Percentiles rank a stretch among this genome's conserved stretches.
Evolutionary conservation across 805 yeast species (phyloP).

Genomic region (Tetrapisispora phaffii): DNA sequence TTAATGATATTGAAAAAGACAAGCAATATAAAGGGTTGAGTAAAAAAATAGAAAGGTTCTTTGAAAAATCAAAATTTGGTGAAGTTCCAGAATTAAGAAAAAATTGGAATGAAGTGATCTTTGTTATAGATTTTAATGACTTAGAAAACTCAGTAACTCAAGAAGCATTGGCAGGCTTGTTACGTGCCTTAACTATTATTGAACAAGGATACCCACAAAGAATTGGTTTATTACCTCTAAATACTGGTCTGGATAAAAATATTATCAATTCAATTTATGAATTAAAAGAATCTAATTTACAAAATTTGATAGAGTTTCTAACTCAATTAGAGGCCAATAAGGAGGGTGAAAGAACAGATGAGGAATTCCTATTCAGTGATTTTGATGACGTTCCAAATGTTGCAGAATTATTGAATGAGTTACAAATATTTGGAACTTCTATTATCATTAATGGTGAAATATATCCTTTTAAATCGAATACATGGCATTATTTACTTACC

Average conservation of each 20-base stretch:
- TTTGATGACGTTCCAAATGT: slow-evolving; percentile 14
- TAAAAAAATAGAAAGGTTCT: slow-evolving; percentile 38
- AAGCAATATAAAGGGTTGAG: slow-evolving; percentile 39
- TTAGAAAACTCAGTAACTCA: slow-evolving; percentile 27
- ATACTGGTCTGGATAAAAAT: slow-evolving; percentile 13
- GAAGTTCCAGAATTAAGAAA: slow-evolving; percentile 61
- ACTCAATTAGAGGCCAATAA: slow-evolving; percentile 9
- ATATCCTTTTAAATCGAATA: slow-evolving; percentile 36
- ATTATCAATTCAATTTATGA: slow-evolving; percentile 20
- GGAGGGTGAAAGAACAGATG: slow-evolving; percentile 3
- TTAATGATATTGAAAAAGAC: slow-evolving; percentile 71
- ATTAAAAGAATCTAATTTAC: slow-evolving; percentile 12
- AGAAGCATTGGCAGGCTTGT: slow-evolving; percentile 40
- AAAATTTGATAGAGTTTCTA: slow-evolving; percentile 13
- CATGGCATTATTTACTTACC: slow-evolving; percentile 47
- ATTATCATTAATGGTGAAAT: slow-evolving; percentile 70
- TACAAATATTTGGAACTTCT: slow-evolving; percentile 39
- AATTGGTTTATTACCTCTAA: slow-evolving; percentile 70
- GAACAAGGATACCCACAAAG: slow-evolving; percentile 61
- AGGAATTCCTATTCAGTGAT: neutral
- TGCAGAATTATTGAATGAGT: slow-evolving; percentile 24
- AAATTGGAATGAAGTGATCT: slow-evolving; percentile 65
- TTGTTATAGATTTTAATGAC: slow-evolving; percentile 50
- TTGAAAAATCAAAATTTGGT: slow-evolving; percentile 40
- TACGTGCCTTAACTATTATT: slow-evolving; percentile 40